These are phyloP conservation scores for Silene vulgaris DNA, from an alignment of 179 eudicot genomes.

Conservation along the genomic window DNA sequence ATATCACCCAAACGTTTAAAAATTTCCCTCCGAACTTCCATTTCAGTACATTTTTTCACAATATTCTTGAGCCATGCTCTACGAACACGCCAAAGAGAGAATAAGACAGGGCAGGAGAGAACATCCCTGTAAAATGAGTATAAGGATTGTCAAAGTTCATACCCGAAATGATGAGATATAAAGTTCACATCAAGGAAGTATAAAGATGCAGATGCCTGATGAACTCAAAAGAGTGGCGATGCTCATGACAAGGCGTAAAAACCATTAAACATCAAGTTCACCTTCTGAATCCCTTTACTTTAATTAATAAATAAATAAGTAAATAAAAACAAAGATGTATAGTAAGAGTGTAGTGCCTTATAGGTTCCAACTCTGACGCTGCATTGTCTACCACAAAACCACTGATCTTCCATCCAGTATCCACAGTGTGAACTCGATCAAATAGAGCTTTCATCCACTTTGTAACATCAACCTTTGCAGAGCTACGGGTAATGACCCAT, in stretches of 20 bases:
- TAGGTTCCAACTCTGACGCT: slow-evolving; percentile 76
- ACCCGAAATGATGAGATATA: background rate
- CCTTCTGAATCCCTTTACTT: background rate
- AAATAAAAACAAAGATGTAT: slow-evolving; percentile 1
- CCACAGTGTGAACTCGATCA: slow-evolving; percentile 60
- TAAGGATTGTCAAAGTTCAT: slow-evolving; percentile 12
- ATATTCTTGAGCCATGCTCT: slow-evolving; percentile 84
- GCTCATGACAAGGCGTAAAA: too few relatives aligned
- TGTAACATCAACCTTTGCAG: slow-evolving; percentile 68
- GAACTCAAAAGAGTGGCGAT: background rate
- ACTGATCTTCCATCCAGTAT: slow-evolving; percentile 69
- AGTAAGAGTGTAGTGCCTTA: slow-evolving; percentile 52
- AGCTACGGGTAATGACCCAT: slow-evolving; percentile 83
- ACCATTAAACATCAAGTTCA: background rate
- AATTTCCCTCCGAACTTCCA: slow-evolving; percentile 62
- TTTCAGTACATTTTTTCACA: slow-evolving; percentile 57
- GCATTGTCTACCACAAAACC: slow-evolving; percentile 92
- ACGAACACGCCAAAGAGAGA: slow-evolving; percentile 91
- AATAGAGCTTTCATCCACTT: slow-evolving; percentile 90
- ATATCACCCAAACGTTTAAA: slow-evolving; percentile 71
- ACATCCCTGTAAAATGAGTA: slow-evolving; percentile 57
- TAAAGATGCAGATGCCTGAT: background rate
- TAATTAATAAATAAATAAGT: background rate
- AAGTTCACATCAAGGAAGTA: background rate
- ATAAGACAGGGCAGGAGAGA: slow-evolving; percentile 68